Conservation (phyloP, 1,284 basidiomycete genomes). For the Sanghuangporus baumii region DNA sequence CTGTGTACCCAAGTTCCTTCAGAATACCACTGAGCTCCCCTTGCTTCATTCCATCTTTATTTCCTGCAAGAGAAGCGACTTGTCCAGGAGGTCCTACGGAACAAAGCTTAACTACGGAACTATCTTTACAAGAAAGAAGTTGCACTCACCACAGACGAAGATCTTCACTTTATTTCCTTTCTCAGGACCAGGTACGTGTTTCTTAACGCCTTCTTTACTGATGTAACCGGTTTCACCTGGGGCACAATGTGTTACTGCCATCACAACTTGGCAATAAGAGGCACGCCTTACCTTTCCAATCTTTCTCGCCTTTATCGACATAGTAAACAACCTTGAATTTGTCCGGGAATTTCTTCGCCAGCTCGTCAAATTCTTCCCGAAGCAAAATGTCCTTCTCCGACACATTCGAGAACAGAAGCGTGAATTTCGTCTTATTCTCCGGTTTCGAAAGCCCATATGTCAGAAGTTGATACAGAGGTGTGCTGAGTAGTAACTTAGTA, state of each 20-base stretch:
- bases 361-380: constrained; percentile 72
- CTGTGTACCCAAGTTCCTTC: constrained; percentile 82
- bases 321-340: constrained; percentile 83
- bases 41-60: constrained; percentile 77
- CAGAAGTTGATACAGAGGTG: constrained; percentile 74
- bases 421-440: constrained; percentile 92
- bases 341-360: constrained; percentile 66
- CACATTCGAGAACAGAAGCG: constrained; percentile 87
- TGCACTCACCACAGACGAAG: constrained; percentile 72
- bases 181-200: constrained; percentile 65
- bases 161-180: constrained; percentile 81
- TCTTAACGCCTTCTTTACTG: constrained; percentile 62
- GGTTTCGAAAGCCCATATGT: constrained; percentile 67
- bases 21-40: constrained; percentile 79
- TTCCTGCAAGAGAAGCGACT: constrained; percentile 73
- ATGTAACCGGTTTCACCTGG: constrained; percentile 68
- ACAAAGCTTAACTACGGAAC: background rate
- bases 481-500: constrained; percentile 33
- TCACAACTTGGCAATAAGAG: constrained; percentile 8
- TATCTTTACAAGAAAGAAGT: background rate
- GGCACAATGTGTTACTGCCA: background rate
- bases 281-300: constrained; percentile 61
- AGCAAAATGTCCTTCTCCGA: constrained; percentile 90
- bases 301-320: constrained; percentile 69
- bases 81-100: constrained; percentile 78